Conservation (phyloP, 371 early-diverging fungal species). For the Mortierella sp. region DNA sequence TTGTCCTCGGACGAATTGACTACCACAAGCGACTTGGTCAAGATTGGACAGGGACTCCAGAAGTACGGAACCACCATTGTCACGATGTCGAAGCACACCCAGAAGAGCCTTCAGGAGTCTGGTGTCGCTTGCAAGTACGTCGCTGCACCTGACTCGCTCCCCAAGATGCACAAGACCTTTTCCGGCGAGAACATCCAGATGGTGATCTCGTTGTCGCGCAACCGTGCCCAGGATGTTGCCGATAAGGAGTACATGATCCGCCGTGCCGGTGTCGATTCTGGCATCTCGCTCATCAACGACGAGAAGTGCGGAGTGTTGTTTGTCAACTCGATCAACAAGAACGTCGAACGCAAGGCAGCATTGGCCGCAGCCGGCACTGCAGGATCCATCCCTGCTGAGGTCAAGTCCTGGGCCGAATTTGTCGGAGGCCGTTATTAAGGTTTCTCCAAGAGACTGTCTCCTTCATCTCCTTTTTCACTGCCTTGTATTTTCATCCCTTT, state of each 20-base stretch:
- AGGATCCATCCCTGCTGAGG: conserved; percentile 67
- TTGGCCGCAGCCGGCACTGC: conserved; percentile 35
- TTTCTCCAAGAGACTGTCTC: neutral
- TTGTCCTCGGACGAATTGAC: conserved; percentile 83
- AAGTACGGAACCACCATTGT: conserved; percentile 78
- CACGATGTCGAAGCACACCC: conserved; percentile 76
- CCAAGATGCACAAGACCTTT: conserved; percentile 70
- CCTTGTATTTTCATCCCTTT: neutral
- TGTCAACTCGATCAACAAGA: conserved; percentile 79
- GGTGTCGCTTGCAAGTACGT: conserved; percentile 62
- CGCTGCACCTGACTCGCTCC: conserved; percentile 61
- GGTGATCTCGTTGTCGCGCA: conserved; percentile 83
- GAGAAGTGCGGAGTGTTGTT: conserved; percentile 84
- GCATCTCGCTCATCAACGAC: conserved; percentile 91
- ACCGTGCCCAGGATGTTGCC: conserved; percentile 72
- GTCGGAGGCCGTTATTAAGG: conserved; percentile 62
- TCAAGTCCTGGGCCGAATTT: conserved; percentile 76
- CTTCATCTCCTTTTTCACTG: neutral
- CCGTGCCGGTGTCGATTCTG: conserved; percentile 91
- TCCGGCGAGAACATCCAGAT: conserved; percentile 76
- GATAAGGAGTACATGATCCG: conserved; percentile 85
- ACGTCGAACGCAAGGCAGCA: conserved; percentile 58
- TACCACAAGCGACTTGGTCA: conserved; percentile 74
- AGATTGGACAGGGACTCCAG: conserved; percentile 74
- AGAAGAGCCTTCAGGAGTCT: conserved; percentile 58